Percentiles rank a stretch among this genome's conserved stretches.
Evolutionary conservation across 257 asterid species (phyloP).

Genomic region (Solanum peruvianum): DNA sequence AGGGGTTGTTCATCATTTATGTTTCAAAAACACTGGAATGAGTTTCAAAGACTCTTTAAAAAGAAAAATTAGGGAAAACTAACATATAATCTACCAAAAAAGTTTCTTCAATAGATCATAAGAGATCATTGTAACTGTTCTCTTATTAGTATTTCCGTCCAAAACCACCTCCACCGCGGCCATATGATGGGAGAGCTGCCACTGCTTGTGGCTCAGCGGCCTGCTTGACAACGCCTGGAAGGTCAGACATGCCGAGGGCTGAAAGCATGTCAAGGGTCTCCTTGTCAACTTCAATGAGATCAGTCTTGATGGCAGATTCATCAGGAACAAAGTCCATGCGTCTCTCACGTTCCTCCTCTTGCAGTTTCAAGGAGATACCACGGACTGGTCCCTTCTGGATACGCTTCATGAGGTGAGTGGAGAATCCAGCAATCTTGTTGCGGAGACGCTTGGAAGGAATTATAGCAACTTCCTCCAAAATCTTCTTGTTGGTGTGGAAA

Average conservation of each 20-base stretch:
- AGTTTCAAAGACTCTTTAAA: not conserved
- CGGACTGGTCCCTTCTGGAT: constrained; percentile 33
- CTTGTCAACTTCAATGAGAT: constrained; percentile 36
- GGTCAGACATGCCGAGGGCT: constrained; percentile 33
- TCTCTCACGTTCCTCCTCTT: constrained; percentile 38
- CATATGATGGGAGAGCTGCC: constrained; percentile 8
- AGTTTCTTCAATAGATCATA: not conserved
- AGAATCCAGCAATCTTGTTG: constrained; percentile 35
- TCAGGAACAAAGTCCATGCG: constrained; percentile 48
- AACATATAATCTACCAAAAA: not conserved
- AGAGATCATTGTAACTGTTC: not conserved
- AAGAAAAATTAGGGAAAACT: not conserved
- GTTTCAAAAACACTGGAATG: not conserved
- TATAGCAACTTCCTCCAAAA: constrained; percentile 30
- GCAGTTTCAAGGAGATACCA: constrained; percentile 30
- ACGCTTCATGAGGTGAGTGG: constrained; percentile 35
- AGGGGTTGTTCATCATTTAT: not conserved
- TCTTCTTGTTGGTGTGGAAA: constrained; percentile 41
- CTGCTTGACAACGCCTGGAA: constrained; percentile 33
- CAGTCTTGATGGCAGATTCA: constrained; percentile 40
- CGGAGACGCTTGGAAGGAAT: constrained; percentile 33
- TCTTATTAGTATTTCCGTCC: constrained; percentile 15
- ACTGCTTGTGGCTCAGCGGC: constrained; percentile 10
- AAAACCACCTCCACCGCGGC: constrained; percentile 24
- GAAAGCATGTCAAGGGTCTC: constrained; percentile 43